Conservation (phyloP, 495 filamentous ascomycete genomes). For the Stereocaulon alpinum region DNA sequence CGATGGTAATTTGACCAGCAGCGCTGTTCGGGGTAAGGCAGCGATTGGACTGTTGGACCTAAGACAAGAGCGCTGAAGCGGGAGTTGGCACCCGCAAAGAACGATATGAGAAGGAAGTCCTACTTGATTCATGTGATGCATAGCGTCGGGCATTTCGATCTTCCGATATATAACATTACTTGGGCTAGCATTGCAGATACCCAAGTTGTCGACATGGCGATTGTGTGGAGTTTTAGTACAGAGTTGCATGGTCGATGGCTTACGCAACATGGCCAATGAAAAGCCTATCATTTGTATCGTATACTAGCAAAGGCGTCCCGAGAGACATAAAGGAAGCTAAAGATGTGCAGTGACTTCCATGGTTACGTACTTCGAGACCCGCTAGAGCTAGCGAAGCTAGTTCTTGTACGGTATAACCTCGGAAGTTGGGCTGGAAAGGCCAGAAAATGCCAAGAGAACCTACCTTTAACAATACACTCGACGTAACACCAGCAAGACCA, state of each 20-base stretch:
- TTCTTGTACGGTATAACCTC: neutral
- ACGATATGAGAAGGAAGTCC: no score
- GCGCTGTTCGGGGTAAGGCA: constrained; percentile 21
- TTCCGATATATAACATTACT: neutral
- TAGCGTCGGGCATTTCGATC: neutral
- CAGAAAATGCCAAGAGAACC: neutral
- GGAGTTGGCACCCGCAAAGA: neutral
- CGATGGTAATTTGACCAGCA: constrained; percentile 20
- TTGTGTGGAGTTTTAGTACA: neutral
- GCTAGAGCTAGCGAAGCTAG: no score
- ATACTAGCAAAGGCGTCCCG: no score
- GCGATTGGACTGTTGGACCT: constrained; percentile 20
- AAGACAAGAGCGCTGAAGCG: constrained; percentile 11
- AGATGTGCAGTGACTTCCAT: neutral
- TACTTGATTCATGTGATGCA: no score
- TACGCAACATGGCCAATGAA: neutral
- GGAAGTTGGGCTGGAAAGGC: neutral
- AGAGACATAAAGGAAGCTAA: neutral
- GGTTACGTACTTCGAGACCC: neutral
- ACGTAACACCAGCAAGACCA: neutral
- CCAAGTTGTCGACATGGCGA: no score
- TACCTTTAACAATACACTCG: neutral
- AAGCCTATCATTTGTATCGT: neutral
- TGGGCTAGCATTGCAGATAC: no score
- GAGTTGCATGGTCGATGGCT: no score